Evolutionary conservation across 176 grass and related monocot species (phyloP).

Genomic region (Themeda triandra): DNA sequence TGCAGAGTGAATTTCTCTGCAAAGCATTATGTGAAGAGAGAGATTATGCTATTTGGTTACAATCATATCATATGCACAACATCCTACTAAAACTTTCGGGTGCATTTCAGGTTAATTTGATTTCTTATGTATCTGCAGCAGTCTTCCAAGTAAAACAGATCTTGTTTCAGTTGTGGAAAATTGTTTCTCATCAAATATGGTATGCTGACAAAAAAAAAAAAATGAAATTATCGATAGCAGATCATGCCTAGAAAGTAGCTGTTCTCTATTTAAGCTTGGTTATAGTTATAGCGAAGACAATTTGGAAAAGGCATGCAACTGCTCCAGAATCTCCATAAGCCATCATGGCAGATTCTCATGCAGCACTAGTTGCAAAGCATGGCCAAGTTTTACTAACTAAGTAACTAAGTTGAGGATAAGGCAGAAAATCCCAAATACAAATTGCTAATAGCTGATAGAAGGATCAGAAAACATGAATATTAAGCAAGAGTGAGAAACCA

Average conservation of each 20-base stretch:
- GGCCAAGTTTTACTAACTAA: background rate
- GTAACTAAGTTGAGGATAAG: background rate
- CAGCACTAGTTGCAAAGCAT: background rate
- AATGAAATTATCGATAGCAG: background rate
- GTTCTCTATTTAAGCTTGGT: background rate
- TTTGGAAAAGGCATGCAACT: background rate
- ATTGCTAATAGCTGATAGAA: background rate
- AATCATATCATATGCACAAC: too few species aligned
- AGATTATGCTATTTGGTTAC: background rate
- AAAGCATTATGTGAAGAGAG: background rate
- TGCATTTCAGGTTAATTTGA: too few species aligned
- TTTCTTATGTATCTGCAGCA: background rate
- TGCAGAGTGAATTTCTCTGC: background rate
- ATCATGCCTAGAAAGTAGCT: background rate
- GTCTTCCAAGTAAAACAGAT: background rate
- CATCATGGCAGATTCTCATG: background rate
- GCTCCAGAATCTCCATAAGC: background rate
- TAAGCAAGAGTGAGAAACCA: background rate
- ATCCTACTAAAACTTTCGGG: too few species aligned
- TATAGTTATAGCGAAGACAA: background rate
- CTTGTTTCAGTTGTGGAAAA: background rate
- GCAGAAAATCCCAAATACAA: background rate
- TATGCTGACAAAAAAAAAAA: background rate
- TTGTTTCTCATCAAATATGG: background rate
- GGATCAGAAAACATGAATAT: background rate